Base-by-base conservation (phyloP, 2,329 filamentous ascomycete species). In the Fusarium sp. region DNA sequence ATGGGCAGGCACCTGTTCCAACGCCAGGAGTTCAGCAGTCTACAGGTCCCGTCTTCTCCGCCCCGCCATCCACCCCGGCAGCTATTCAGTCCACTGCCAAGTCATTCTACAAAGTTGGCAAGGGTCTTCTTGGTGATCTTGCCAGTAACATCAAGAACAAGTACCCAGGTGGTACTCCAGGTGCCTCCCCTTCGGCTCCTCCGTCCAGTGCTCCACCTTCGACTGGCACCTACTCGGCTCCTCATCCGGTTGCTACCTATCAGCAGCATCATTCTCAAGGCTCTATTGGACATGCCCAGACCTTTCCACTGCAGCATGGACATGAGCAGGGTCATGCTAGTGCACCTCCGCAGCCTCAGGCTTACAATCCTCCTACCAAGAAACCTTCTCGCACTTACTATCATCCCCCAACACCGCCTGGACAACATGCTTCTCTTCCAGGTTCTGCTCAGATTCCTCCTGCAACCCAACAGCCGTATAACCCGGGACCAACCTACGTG, bases 111-210 rank as follows among this genome's bases (percentile, higher is more conserved):
- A 69, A 69, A 4, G 50, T 61, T 0, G 63, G 67, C n/a, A 69
- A 69, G 3, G 67, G 67, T 0, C 38, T 69, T 1, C 10, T 69
- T 0, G 67, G 67, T 5, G 67, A 64, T 11, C 56, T 70, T 0
- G 67, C 67, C 0, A 70, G 55, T 14, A 69, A 67, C 51, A 70
- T 69, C 38, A 69, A 70, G 31, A 58, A 56, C 4, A 69, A 70
- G 23, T 69, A 69, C 20, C 67, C 67, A 2, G 10, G 61, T n/a
- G 13, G 51, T n/a, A 2, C 57, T 6, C 27, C 8, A 7, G 9
- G 34, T 0, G 14, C 23, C 7, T 5, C 42, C 14, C 36, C 50
- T n/a, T 25, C 42, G 10, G 13, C 16, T 6, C 25, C 50, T 13
- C 5, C 50, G 2, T 2, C 49, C 0, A 34, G 50, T 36, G 49